These are phyloP conservation scores for Podila verticillata DNA, from an alignment of 192 early-diverging fungal genomes.

Conservation along the genomic window DNA sequence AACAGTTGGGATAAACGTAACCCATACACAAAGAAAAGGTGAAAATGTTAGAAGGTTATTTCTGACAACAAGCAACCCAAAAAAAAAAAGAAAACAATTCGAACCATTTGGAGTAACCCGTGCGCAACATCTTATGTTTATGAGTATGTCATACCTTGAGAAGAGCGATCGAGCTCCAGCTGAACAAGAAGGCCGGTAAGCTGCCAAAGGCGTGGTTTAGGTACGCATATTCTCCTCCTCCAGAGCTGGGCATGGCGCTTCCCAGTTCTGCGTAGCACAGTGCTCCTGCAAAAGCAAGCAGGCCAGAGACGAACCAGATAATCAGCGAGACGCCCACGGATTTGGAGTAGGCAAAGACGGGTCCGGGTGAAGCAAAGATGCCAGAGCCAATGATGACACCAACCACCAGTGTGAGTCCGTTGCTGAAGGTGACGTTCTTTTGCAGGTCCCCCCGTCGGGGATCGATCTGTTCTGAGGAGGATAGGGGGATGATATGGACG, in stretches of 20 bases:
- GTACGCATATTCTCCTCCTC: constrained; percentile 87
- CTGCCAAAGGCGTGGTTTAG: constrained; percentile 80
- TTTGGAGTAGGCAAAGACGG: constrained; percentile 69
- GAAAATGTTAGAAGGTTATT: constrained; percentile 12
- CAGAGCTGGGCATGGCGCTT: constrained; percentile 83
- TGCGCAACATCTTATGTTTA: background rate
- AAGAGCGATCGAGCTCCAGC: constrained; percentile 68
- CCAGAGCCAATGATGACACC: constrained; percentile 85
- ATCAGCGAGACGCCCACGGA: constrained; percentile 76
- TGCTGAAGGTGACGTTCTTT: constrained; percentile 68
- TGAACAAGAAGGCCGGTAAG: constrained; percentile 78
- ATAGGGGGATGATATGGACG: constrained; percentile 46
- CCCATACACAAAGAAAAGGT: background rate
- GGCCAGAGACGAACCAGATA: constrained; percentile 78
- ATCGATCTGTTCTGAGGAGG: constrained; percentile 49
- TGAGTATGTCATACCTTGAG: constrained; percentile 63
- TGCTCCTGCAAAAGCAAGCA: constrained; percentile 84
- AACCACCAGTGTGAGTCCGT: constrained; percentile 75
- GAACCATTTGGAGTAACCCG: background rate
- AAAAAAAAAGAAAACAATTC: background rate
- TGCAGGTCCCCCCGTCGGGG: constrained; percentile 53
- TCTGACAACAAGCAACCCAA: background rate
- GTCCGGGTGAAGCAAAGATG: constrained; percentile 83
- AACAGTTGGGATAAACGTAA: background rate
- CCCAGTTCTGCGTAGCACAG: constrained; percentile 93